Conservation (phyloP, 176 grass and related monocot species). For the Musa itinerans region DNA sequence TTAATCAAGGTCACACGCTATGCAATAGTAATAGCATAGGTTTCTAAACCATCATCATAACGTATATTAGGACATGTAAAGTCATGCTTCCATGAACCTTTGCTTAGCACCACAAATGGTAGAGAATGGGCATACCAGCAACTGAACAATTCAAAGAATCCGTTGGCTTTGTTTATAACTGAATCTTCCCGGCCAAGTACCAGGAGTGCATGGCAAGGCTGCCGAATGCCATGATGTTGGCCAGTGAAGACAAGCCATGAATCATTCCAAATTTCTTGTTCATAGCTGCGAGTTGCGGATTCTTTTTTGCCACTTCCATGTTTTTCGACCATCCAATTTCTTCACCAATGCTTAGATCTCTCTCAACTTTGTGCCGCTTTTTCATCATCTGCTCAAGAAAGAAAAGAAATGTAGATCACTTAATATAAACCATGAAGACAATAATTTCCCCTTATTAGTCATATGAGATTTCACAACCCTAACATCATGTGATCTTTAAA, state of each 20-base stretch:
- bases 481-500: too few relatives aligned
- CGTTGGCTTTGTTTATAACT: conserved; percentile 34
- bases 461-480: too few relatives aligned
- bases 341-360: conserved; percentile 72
- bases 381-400: conserved; percentile 71
- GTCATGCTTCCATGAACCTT: too few relatives aligned
- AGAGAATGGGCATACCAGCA: too few relatives aligned
- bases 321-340: conserved; percentile 94
- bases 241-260: conserved; percentile 78
- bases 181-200: conserved; percentile 79
- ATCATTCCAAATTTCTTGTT: conserved; percentile 99
- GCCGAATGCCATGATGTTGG: conserved; percentile 88
- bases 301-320: conserved; percentile 65
- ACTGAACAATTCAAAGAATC: too few relatives aligned
- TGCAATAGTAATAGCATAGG: too few relatives aligned
- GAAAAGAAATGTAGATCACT: background rate
- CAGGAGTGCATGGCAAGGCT: conserved; percentile 94
- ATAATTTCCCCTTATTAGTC: background rate
- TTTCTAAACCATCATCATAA: too few relatives aligned
- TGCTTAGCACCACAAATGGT: too few relatives aligned
- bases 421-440: background rate
- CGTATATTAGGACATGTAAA: too few relatives aligned
- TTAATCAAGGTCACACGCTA: too few relatives aligned
- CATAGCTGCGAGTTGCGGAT: conserved; percentile 57
- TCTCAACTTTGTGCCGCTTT: conserved; percentile 92